Conservation (phyloP, 2,329 filamentous ascomycete genomes). For the Neoarthrinium moseri region DNA sequence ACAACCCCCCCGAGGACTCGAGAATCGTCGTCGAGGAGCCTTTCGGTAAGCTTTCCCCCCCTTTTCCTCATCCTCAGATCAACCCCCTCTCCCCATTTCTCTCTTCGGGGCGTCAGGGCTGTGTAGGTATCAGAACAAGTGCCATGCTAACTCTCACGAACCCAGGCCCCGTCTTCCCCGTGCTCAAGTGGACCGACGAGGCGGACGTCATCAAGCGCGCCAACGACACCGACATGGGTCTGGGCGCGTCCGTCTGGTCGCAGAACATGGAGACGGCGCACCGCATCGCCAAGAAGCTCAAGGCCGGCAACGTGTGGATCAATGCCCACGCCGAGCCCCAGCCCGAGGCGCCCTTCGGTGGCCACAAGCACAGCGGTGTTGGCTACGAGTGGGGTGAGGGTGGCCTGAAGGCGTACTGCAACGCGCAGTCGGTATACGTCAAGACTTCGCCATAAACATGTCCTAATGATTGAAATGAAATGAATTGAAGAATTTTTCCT, state of each 20-base stretch:
- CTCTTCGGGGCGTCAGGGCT: too few relatives aligned
- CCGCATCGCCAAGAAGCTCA: conserved; percentile 42
- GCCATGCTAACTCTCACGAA: too few relatives aligned
- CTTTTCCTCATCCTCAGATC: too few relatives aligned
- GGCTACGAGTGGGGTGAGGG: conserved; percentile 44
- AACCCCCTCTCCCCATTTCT: too few relatives aligned
- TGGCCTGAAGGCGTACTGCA: conserved; percentile 33
- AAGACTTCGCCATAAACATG: too few relatives aligned
- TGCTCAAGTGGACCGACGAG: conserved; percentile 39
- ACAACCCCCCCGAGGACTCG: conserved; percentile 21
- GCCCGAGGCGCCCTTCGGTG: conserved; percentile 41
- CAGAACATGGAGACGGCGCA: conserved; percentile 44
- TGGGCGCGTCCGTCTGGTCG: conserved; percentile 52
- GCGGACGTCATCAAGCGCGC: conserved; percentile 42
- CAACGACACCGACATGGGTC: conserved; percentile 48
- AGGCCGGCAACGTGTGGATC: conserved; percentile 53
- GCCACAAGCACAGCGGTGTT: conserved; percentile 50
- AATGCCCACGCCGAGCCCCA: conserved; percentile 42
- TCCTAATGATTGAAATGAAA: too few relatives aligned
- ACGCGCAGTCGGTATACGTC: conserved; percentile 15
- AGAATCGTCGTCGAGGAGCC: conserved; percentile 20
- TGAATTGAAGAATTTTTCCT: too few relatives aligned
- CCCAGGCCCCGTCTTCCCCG: conserved; percentile 36
- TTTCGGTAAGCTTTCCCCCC: conserved; percentile 16
- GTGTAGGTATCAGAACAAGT: too few relatives aligned